Percentiles rank a stretch among this genome's conserved stretches.
Evolutionary conservation across 75 land plant genomes (phyloP).

Genomic region (Isoetes taiwanensis): DNA sequence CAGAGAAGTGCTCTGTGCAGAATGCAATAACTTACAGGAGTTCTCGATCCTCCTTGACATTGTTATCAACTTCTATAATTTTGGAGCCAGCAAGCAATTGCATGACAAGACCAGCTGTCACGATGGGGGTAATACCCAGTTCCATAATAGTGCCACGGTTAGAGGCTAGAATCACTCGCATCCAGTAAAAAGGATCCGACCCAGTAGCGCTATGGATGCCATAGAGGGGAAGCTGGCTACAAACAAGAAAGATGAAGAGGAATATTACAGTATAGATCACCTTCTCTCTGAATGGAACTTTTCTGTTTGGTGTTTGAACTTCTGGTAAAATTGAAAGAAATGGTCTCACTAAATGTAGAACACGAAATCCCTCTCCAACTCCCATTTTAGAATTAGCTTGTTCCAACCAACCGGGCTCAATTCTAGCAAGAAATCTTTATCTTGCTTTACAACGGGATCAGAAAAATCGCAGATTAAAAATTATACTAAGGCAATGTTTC

Average conservation of each 20-base stretch:
- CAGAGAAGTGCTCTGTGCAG: no score
- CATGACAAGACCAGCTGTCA: constrained; percentile 46
- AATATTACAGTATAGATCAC: constrained; percentile 46
- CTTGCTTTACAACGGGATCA: no score
- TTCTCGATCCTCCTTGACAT: constrained; percentile 43
- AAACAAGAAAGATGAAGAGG: constrained; percentile 44
- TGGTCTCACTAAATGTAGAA: constrained; percentile 44
- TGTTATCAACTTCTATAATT: constrained; percentile 50
- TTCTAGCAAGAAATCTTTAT: no score
- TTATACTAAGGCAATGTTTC: no score
- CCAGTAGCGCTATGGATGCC: constrained; percentile 50
- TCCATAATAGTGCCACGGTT: constrained; percentile 53
- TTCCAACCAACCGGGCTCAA: no score
- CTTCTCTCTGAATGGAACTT: constrained; percentile 53
- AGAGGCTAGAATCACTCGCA: constrained; percentile 49
- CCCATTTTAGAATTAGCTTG: no score
- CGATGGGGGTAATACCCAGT: constrained; percentile 45
- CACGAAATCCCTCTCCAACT: constrained; percentile 44
- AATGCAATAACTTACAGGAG: no score
- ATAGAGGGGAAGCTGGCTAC: constrained; percentile 48
- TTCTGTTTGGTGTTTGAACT: constrained; percentile 42
- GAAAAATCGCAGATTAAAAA: no score
- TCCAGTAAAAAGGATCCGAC: constrained; percentile 52
- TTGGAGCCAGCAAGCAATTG: constrained; percentile 45
- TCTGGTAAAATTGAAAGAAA: constrained; percentile 46